phyloP scores from a whole-genome alignment of 345 rosid species.

The Geranium rotundifolium region DNA sequence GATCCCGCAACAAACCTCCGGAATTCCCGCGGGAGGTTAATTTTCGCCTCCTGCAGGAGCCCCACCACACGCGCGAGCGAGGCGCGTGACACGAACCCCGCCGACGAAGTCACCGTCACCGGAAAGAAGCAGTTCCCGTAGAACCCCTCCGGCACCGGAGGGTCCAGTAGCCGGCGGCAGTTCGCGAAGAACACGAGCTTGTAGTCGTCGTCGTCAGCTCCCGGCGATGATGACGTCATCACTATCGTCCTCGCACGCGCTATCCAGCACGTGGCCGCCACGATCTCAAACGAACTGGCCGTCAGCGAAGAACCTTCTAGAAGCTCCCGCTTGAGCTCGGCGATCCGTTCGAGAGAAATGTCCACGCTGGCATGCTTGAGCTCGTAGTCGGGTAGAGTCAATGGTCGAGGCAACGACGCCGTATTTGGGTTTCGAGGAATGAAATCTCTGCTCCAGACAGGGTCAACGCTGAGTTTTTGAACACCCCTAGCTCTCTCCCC shows the following conservation, averaged over 20 bases:
- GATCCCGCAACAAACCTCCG: slow-evolving; percentile 14
- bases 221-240: slow-evolving; percentile 1
- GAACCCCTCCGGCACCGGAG: slow-evolving; percentile 51
- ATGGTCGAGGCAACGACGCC: slow-evolving; percentile 14
- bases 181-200: slow-evolving; percentile 58
- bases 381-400: slow-evolving; percentile 29
- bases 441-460: slow-evolving; percentile 47
- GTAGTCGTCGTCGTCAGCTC: slow-evolving; percentile 13
- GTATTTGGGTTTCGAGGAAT: too few relatives aligned
- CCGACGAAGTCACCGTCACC: slow-evolving; percentile 30
- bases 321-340: slow-evolving; percentile 26
- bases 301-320: slow-evolving; percentile 17
- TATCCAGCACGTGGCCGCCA: slow-evolving; percentile 45
- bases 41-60: slow-evolving; percentile 37
- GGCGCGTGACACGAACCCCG: slow-evolving; percentile 17
- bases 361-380: slow-evolving; percentile 40
- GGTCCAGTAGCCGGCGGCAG: slow-evolving; percentile 34
- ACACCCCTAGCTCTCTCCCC: slow-evolving; percentile 46
- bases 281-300: slow-evolving; percentile 43
- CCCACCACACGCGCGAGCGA: slow-evolving; percentile 29
- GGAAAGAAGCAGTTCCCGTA: slow-evolving; percentile 72
- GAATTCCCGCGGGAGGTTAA: slow-evolving; percentile 31
- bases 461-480: slow-evolving; percentile 19
- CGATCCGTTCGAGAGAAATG: slow-evolving; percentile 37
- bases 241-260: slow-evolving; percentile 25